Evolutionary conservation across 2,329 filamentous ascomycete species (phyloP), one percentile per base, ranked within the genome.

Genomic region (Trichoderma sp.): DNA sequence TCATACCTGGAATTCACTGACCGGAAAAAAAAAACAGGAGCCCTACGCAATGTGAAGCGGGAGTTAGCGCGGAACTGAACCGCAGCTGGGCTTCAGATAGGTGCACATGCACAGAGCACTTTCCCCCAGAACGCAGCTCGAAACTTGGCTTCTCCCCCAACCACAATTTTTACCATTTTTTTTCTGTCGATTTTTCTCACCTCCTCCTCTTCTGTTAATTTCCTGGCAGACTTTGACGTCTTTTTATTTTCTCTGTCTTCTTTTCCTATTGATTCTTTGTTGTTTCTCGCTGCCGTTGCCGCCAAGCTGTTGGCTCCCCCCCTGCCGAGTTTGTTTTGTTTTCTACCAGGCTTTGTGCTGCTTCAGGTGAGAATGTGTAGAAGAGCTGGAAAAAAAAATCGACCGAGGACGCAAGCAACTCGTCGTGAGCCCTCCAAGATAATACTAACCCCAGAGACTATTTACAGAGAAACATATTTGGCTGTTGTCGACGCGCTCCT

Each of bases 351-450:
- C 5, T 6, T 6, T 3, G 6, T 7, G 42, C 0, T 7, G 19
- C 5, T 10, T 13, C 4, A 13, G 9, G 10, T 19, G 5, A 22
- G 4, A 48, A 1, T 3, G 6, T 3, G 6, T 4, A 6, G 6
- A 0, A 1, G 42, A 48, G 10, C 1, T 22, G 10, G 22, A 48
- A 13, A 19, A 13, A n/a, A 5, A 6, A 2, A 22, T 13, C 7
- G 2, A 48, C 5, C n/a, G n/a, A n/a, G 10, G 12, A 2, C 4
- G 5, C 6, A 48, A 4, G 10, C 10, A 8, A 0, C 13, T 22
- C n/a, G 9, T 22, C 13, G 0, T 0, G 19, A 22, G 42, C 10
- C 13, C 19, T 3, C n/a, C 10, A 0, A 3, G 10, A 2, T n/a
- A 5, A 9, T 45, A 19, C 6, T 22, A 45, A 22, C 39, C 1